A percentile compares a stretch with the other conserved stretches of the same genome.
Evolutionary conservation across 2,329 filamentous ascomycete genomes (phyloP).

Genomic region (Xylariaceae sp.): DNA sequence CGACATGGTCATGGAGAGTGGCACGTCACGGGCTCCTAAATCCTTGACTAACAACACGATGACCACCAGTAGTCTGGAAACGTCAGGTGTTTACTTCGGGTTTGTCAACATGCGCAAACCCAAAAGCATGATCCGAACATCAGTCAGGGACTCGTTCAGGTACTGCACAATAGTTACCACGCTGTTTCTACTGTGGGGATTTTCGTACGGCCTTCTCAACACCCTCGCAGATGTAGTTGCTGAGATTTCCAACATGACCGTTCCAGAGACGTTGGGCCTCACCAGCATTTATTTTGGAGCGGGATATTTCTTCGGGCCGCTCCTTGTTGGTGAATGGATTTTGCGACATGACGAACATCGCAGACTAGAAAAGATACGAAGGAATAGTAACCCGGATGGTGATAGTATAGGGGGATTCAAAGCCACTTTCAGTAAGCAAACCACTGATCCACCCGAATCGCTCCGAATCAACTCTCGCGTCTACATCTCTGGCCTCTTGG

Average conservation of each 20-base stretch:
- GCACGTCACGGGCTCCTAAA: conserved; percentile 27
- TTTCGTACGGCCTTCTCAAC: conserved; percentile 83
- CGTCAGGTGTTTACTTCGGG: conserved; percentile 61
- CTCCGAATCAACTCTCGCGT: neutral
- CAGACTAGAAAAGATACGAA: conserved; percentile 41
- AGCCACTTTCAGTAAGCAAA: conserved; percentile 58
- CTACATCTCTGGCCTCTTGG: neutral
- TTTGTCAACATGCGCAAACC: conserved; percentile 68
- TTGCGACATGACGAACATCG: conserved; percentile 63
- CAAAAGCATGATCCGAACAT: conserved; percentile 66
- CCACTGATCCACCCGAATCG: neutral
- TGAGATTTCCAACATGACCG: conserved; percentile 55
- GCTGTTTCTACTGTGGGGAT: conserved; percentile 84
- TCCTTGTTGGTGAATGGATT: conserved; percentile 66
- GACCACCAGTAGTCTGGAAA: conserved; percentile 36
- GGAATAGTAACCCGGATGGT: conserved; percentile 33
- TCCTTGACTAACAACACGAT: conserved; percentile 35
- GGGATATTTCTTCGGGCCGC: conserved; percentile 64
- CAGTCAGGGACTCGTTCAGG: conserved; percentile 60
- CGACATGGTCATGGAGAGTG: conserved; percentile 24
- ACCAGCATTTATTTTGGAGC: conserved; percentile 68
- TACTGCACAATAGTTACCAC: conserved; percentile 73
- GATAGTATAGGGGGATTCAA: conserved; percentile 64
- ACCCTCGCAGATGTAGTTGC: conserved; percentile 71
- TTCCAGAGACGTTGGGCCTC: conserved; percentile 61